Evolutionary conservation across 2,329 filamentous ascomycete species (phyloP).

Genomic region (Fragosphaeria purpurea): DNA sequence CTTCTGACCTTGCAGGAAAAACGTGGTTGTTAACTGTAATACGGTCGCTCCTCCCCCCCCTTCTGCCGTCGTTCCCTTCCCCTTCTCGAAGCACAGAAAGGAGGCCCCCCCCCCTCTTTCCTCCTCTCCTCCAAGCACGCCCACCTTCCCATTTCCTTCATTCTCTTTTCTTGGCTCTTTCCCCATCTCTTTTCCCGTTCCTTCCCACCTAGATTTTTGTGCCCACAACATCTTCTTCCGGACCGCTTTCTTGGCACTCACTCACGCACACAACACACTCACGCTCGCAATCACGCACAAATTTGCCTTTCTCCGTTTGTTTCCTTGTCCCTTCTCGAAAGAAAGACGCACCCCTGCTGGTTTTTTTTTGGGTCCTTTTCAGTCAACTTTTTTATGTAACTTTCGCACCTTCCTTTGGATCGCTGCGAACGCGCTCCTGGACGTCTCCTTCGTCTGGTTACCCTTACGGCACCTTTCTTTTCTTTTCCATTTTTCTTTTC

Average conservation of each 20-base stretch:
- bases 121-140: background rate
- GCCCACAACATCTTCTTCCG: no score
- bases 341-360: background rate
- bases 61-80: conserved; percentile 9
- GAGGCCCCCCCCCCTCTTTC: background rate
- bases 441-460: background rate
- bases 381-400: background rate
- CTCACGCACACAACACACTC: background rate
- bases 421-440: no score
- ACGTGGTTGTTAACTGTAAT: conserved; percentile 4
- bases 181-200: background rate
- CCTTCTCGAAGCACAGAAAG: conserved; percentile 12
- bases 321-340: conserved; percentile 1
- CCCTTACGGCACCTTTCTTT: background rate
- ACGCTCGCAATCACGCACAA: background rate
- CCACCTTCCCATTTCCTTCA: background rate
- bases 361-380: conserved; percentile 7
- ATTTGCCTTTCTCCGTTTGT: background rate
- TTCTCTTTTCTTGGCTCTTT: background rate
- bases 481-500: background rate
- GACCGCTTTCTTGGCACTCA: no score
- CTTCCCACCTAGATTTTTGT: background rate
- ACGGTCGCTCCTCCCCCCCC: conserved; percentile 4
- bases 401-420: no score
- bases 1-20: background rate